Evolutionary conservation across 2,329 filamentous ascomycete species (phyloP), one percentile per base, ranked within the genome.

Genomic region (Clonostachys byssicola): DNA sequence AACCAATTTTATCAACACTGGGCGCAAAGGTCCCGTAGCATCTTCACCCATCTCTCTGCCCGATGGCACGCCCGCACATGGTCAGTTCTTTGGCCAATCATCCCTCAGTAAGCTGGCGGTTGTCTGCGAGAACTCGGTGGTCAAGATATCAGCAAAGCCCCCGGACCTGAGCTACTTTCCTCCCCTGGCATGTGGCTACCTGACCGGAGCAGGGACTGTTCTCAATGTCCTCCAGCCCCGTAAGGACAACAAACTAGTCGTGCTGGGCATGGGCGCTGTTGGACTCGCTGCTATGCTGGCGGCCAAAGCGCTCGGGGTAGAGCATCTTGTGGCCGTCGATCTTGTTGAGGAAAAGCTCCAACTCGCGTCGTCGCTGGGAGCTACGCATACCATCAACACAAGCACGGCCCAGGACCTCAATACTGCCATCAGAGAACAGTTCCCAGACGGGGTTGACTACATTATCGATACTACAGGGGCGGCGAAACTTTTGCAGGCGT

Each of bases 151-250:
- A 17, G 51, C 47, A 4, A 5, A 45, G 12, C 47, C 45, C 3
- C 52, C 51, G n/a, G 56, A 63, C 9, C 46, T 65, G 36, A 51
- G 48, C 3, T 50, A 52, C 8, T 48, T 64, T 10, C 56, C 63
- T 14, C 46, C 46, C 2, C 39, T 65, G 7, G 65, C 65, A 0
- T 69, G 65, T 47, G 66, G 65, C 1, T 53, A 68, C 18, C 64
- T 67, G 46, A 68, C 66, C 1, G 66, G 66, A 14, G 60, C 59
- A 5, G 64, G 65, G 3, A 63, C 64, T 1, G 55, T 68, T 5
- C 36, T 65, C 5, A 67, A 68, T 34, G 52, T 62, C 2, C 60
- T 60, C 23, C 55, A 49, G 33, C 51, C 46, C 1, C 57, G 52
- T 1, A 3, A 52, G 33, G 17, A 59, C 16, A 61, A 53, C 46